Evolutionary conservation across 495 filamentous ascomycete species (phyloP), one percentile per base, ranked within the genome.

Genomic region (Xylaria longipes): DNA sequence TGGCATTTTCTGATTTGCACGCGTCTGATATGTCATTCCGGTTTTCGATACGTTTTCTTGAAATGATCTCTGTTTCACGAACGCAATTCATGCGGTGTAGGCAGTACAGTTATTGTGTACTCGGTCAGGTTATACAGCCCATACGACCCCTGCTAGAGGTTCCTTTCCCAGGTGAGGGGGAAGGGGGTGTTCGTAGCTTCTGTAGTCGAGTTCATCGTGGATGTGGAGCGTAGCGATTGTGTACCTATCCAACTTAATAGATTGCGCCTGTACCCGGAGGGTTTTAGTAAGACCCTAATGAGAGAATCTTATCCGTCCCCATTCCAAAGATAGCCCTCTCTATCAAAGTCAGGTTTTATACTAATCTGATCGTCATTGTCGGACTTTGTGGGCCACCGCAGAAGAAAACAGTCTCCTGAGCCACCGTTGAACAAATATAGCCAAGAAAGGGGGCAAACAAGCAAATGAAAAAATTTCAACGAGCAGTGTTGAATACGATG

Each of bases 271-370:
- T 37, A 8, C 35, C 35, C 8, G 35, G 35, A 37, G 35, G 9
- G 35, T 3, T 37, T 37, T 37, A 8, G 35, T 7, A 37, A 37
- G 35, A 37, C 9, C 35, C 35, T 8, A 37, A 37, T 37, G 35
- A 61, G 20, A 61, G 45, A 46, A 63, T 43, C 41, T 45, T n/a
- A 63, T 63, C 39, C 62, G 43, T 65, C 3, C 25, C 62, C 31
- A 25, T 43, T 37, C 35, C 35, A 37, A 37, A 37, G 7, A 8
- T 8, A 37, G 35, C 9, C 35, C 35, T 37, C 8, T 37, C 35
- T 37, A 8, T 8, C 35, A 3, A 37, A 9, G 5, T 37, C 35
- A 46, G 17, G 31, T 46, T 33, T 31, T 33, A 17, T 48, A 8
- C 64, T 54, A 22, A 46, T 39, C 46, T 33, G 46, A 66, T 66